phyloP scores from a whole-genome alignment of 2,329 filamentous ascomycete genomes.

The Sclerotinia sclerotiorum region DNA sequence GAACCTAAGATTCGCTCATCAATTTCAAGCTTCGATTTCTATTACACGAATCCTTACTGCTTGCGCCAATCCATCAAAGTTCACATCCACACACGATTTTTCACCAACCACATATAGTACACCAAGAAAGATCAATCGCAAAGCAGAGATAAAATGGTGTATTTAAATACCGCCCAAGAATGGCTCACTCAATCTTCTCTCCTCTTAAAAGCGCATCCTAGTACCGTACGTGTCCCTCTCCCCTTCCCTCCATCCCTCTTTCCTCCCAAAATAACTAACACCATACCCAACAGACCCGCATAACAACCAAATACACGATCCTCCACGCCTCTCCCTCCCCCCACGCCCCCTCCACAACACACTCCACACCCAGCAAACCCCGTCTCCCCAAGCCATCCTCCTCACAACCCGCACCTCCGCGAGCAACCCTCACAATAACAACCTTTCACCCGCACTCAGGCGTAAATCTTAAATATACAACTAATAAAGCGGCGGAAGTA shows the following conservation, averaged over 20 bases:
- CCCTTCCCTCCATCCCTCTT: conserved; percentile 10
- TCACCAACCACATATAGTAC: background rate
- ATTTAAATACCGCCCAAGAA: conserved; percentile 78
- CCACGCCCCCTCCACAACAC: conserved; percentile 33
- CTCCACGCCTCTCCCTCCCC: conserved; percentile 43
- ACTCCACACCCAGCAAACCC: conserved; percentile 28
- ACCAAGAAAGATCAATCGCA: background rate
- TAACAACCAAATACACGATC: conserved; percentile 91
- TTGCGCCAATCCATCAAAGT: background rate
- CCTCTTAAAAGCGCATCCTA: conserved; percentile 81
- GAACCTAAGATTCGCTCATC: background rate
- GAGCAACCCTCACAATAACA: conserved; percentile 77
- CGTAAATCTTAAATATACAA: conserved; percentile 84
- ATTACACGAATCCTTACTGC: background rate
- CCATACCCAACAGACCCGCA: conserved; percentile 63
- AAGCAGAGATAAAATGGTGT: conserved; percentile 62
- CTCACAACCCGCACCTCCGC: conserved; percentile 46
- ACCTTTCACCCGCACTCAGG: conserved; percentile 84
- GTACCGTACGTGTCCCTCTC: conserved; percentile 60
- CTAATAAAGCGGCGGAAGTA: conserved; percentile 87
- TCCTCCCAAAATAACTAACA: conserved; percentile 20
- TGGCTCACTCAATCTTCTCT: conserved; percentile 88
- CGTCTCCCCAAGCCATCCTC: conserved; percentile 37
- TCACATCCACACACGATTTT: background rate
- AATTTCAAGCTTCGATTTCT: background rate